Conservation (phyloP, 176 grass and related monocot genomes). For the Pontederia crassipes region DNA sequence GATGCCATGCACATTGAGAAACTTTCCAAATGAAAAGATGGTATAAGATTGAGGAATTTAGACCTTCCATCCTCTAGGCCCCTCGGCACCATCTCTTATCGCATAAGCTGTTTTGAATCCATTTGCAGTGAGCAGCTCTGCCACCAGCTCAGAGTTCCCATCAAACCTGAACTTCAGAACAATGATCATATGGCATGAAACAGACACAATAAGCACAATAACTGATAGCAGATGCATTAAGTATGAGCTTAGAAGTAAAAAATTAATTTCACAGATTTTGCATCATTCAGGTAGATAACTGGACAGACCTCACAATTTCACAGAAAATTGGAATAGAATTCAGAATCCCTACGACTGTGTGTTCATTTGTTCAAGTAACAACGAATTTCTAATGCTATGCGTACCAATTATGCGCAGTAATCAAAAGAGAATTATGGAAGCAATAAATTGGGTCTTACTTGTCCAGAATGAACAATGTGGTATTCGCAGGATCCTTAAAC, state of each 20-base stretch:
- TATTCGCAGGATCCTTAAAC: constrained; percentile 85
- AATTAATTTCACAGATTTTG: not conserved
- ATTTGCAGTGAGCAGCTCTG: constrained; percentile 73
- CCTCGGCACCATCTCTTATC: constrained; percentile 87
- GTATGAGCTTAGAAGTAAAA: not conserved
- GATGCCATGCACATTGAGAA: constrained; percentile 5
- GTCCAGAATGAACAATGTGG: constrained; percentile 76
- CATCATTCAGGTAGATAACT: no score
- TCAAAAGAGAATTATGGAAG: constrained; percentile 2
- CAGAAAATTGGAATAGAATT: no score
- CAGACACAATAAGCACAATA: not conserved
- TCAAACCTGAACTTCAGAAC: constrained; percentile 58
- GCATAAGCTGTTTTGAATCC: constrained; percentile 87
- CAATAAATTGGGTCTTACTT: constrained; percentile 45
- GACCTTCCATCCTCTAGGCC: constrained; percentile 80
- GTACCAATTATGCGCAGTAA: not conserved
- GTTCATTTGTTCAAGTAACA: no score
- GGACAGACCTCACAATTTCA: no score
- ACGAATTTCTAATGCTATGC: no score
- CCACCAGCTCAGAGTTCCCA: constrained; percentile 66
- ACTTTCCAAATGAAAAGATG: constrained; percentile 2
- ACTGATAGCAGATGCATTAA: not conserved
- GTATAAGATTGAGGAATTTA: constrained; percentile 4
- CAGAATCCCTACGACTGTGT: no score
- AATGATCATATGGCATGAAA: constrained; percentile 5